Evolutionary conservation across 257 asterid genomes (phyloP).

Genomic region (Ophiorrhiza pumila): DNA sequence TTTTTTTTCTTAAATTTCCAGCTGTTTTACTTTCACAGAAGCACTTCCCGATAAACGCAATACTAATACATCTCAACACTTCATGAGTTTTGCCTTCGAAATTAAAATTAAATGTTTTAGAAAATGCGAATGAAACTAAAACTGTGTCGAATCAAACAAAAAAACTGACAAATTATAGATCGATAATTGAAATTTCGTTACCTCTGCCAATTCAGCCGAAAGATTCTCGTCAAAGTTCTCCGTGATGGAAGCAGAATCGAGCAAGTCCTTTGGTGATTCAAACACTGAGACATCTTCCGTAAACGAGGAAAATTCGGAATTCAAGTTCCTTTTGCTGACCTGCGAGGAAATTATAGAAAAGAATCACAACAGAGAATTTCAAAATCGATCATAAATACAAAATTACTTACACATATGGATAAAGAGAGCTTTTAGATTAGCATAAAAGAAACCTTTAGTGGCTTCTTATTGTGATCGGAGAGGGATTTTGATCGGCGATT

Average conservation of each 20-base stretch:
- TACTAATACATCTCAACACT: not conserved
- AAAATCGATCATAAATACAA: not conserved
- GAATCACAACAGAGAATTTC: not conserved
- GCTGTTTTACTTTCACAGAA: not conserved
- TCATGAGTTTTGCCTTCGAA: not conserved
- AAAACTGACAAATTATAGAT: not conserved
- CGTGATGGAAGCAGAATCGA: conserved; percentile 9
- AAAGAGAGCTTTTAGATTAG: not conserved
- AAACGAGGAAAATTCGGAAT: conserved; percentile 30
- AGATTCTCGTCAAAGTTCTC: conserved; percentile 34
- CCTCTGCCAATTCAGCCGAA: conserved; percentile 37
- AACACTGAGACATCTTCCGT: conserved; percentile 27
- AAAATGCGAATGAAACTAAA: not conserved
- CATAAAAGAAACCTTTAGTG: conserved; percentile 36
- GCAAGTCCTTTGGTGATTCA: conserved; percentile 31
- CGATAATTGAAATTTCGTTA: conserved; percentile 5
- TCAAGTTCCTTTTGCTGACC: conserved; percentile 38
- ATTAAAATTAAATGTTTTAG: not conserved
- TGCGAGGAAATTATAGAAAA: conserved; percentile 15
- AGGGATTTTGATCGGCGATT: conserved; percentile 42
- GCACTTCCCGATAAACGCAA: too few species aligned
- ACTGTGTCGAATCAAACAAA: too few species aligned
- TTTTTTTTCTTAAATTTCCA: not conserved
- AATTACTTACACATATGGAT: not conserved
- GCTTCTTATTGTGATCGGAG: conserved; percentile 33